These are phyloP conservation scores for Capsicum rhomboideum DNA, from an alignment of 257 asterid genomes.

Conservation along the genomic window DNA sequence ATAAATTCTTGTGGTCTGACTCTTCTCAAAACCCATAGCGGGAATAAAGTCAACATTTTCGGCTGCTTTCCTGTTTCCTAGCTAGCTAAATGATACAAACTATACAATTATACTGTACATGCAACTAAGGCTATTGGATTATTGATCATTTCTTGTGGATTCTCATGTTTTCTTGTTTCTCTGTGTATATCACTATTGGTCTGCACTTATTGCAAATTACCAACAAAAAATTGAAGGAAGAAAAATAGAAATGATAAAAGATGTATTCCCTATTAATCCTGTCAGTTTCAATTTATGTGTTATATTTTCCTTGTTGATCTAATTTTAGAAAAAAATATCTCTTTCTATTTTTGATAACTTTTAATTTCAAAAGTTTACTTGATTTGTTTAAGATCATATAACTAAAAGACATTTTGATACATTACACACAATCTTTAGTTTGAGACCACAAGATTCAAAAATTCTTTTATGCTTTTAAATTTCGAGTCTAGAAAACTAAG, in stretches of 20 bases:
- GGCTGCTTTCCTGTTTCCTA: conserved; percentile 32
- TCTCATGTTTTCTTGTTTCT: not conserved
- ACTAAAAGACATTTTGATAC: too few species aligned
- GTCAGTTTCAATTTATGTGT: not conserved
- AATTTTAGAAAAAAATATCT: too few species aligned
- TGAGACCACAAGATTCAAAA: too few species aligned
- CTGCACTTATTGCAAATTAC: conserved; percentile 17
- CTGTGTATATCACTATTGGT: conserved; percentile 5
- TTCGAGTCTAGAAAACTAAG: not conserved
- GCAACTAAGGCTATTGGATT: conserved; percentile 34
- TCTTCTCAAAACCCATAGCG: too few species aligned
- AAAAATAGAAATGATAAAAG: not conserved
- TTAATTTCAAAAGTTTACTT: too few species aligned
- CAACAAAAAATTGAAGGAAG: conserved; percentile 19
- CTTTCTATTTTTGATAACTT: too few species aligned
- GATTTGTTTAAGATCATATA: too few species aligned
- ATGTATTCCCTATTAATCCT: not conserved
- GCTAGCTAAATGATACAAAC: not conserved
- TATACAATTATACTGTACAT: conserved; percentile 4
- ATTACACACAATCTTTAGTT: too few species aligned
- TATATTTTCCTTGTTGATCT: too few species aligned
- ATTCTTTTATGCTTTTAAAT: too few species aligned
- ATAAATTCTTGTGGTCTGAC: too few species aligned
- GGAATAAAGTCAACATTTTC: conserved; percentile 50
- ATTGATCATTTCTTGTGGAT: not conserved